A percentile compares a stretch with the other conserved stretches of the same genome.
Conservation (phyloP, 1,284 basidiomycete species). For the Trametes hirsuta region DNA sequence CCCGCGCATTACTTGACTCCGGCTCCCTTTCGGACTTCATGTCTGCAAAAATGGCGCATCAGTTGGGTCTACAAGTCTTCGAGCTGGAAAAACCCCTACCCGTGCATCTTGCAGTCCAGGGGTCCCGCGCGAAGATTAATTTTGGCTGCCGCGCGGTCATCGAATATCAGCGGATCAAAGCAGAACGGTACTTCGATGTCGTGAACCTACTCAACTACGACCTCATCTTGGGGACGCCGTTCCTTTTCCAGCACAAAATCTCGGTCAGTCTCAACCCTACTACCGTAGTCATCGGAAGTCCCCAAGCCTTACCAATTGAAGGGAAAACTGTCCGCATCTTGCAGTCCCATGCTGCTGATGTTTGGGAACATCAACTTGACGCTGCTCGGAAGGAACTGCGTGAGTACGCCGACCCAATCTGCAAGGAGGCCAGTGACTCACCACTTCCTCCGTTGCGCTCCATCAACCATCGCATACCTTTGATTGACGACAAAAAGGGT, state of each 20-base stretch:
- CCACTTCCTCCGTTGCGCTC: neutral
- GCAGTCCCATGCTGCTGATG: conserved; percentile 19
- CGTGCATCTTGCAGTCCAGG: conserved; percentile 37
- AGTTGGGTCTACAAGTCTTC: conserved; percentile 29
- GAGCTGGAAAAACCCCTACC: conserved; percentile 32
- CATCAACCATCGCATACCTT: neutral
- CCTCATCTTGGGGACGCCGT: conserved; percentile 34
- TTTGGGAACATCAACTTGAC: conserved; percentile 22
- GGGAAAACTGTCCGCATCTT: conserved; percentile 21
- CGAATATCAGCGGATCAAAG: conserved; percentile 36
- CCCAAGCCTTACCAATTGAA: conserved; percentile 16
- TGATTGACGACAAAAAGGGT: neutral
- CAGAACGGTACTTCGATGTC: conserved; percentile 34
- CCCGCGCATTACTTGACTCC: conserved; percentile 37
- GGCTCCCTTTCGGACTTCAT: conserved; percentile 45
- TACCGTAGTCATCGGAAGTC: conserved; percentile 21
- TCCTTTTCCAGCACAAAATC: conserved; percentile 30
- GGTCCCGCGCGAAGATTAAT: conserved; percentile 38
- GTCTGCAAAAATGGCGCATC: conserved; percentile 40
- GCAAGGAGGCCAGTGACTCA: conserved; percentile 32
- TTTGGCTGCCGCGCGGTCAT: conserved; percentile 16
- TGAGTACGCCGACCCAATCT: conserved; percentile 31
- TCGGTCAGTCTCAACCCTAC: conserved; percentile 28
- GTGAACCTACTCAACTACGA: conserved; percentile 35
- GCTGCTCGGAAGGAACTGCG: conserved; percentile 12